phyloP scores from a whole-genome alignment of 768 basidiomycete genomes.

The Termitomyces sp. region DNA sequence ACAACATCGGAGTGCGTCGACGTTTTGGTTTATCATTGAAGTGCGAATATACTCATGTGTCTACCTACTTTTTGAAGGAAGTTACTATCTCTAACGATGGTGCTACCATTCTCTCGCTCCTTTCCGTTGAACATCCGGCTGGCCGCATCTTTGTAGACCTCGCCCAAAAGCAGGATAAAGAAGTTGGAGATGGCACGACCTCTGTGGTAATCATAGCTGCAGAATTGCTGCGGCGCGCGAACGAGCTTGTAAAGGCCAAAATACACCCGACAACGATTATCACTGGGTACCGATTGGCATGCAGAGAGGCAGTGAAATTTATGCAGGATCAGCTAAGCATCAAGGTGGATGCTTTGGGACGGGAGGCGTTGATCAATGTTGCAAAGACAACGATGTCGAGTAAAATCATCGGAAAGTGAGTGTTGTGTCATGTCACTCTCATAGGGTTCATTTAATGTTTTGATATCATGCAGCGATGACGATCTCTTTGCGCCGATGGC shows the following conservation, averaged over 20 bases:
- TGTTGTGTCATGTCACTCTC: conserved; percentile 9
- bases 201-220: conserved; percentile 98
- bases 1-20: conserved; percentile 87
- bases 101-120: conserved; percentile 92
- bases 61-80: conserved; percentile 51
- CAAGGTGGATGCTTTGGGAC: conserved; percentile 88
- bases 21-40: neutral
- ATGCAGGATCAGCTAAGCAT: conserved; percentile 97
- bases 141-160: conserved; percentile 97
- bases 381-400: conserved; percentile 99
- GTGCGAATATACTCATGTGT: conserved; percentile 1
- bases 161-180: conserved; percentile 98
- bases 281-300: conserved; percentile 95
- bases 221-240: conserved; percentile 93
- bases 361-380: conserved; percentile 89
- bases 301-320: conserved; percentile 95
- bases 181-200: conserved; percentile 98
- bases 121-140: conserved; percentile 95
- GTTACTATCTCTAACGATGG: conserved; percentile 99
- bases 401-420: conserved; percentile 96
- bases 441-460: neutral
- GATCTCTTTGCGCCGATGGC: conserved; percentile 98
- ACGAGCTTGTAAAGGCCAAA: conserved; percentile 96
- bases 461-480: conserved; percentile 63
- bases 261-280: conserved; percentile 99